Percentiles rank a stretch among this genome's conserved stretches.
Conservation (phyloP, 495 filamentous ascomycete species). For the Aspergillus biplanus region DNA sequence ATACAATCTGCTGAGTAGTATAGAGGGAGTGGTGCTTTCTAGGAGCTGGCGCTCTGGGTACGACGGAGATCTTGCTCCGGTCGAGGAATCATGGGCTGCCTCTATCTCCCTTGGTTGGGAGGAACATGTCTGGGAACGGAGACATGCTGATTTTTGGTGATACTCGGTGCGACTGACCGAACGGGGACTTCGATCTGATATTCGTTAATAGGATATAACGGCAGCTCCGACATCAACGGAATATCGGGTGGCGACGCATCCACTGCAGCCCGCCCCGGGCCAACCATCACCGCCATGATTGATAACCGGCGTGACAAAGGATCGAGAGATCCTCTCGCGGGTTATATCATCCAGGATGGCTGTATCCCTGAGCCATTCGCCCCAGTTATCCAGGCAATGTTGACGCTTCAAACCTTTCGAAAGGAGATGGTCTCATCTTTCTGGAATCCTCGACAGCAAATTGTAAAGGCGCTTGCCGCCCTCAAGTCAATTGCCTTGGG, state of each 20-base stretch:
- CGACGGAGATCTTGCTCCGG: constrained; percentile 68
- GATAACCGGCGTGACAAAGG: constrained; percentile 52
- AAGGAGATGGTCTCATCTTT: not conserved
- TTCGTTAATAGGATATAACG: constrained; percentile 55
- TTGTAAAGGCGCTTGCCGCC: constrained; percentile 50
- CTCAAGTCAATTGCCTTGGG: constrained; percentile 57
- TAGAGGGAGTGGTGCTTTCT: constrained; percentile 23
- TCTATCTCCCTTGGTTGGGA: constrained; percentile 60
- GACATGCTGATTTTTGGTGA: constrained; percentile 67
- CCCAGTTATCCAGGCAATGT: constrained; percentile 58
- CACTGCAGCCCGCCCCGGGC: constrained; percentile 52
- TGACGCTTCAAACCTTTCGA: constrained; percentile 43
- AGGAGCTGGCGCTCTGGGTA: constrained; percentile 55
- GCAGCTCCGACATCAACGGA: constrained; percentile 55
- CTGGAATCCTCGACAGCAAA: constrained; percentile 17
- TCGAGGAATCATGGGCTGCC: constrained; percentile 61
- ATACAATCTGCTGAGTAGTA: not conserved
- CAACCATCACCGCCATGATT: constrained; percentile 67
- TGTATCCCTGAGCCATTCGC: constrained; percentile 61
- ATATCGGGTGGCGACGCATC: constrained; percentile 47
- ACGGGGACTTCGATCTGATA: not conserved
- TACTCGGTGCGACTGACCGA: constrained; percentile 14
- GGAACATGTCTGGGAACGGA: constrained; percentile 70
- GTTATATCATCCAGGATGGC: constrained; percentile 69
- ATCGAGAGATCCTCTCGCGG: constrained; percentile 60